Evolutionary conservation across 2,329 filamentous ascomycete species (phyloP).

Genomic region (Gliomastix tumulicola): DNA sequence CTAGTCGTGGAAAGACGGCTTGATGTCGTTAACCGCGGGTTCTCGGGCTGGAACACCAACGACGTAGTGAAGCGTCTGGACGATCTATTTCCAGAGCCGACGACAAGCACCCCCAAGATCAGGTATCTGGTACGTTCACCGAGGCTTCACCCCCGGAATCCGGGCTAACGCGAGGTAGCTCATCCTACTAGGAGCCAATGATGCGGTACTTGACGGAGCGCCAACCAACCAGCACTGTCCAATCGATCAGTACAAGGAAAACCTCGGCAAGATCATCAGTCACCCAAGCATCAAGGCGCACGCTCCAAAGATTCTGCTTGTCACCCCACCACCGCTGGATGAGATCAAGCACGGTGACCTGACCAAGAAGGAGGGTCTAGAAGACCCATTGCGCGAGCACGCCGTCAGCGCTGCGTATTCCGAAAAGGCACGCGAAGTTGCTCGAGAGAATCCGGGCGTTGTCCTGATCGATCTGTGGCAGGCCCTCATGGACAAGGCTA

Average conservation of each 20-base stretch:
- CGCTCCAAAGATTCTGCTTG: constrained; percentile 63
- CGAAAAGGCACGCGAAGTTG: constrained; percentile 57
- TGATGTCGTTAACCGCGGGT: constrained; percentile 83
- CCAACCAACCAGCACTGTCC: constrained; percentile 69
- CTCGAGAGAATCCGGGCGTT: constrained; percentile 58
- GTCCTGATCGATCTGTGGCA: constrained; percentile 74
- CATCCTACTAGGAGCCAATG: constrained; percentile 85
- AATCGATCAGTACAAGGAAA: constrained; percentile 66
- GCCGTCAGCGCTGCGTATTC: constrained; percentile 50
- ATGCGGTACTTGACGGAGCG: constrained; percentile 62
- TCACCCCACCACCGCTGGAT: constrained; percentile 79
- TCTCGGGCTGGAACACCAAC: constrained; percentile 78
- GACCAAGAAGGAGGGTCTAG: constrained; percentile 39
- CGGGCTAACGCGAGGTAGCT: constrained; percentile 38
- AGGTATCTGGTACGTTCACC: constrained; percentile 53
- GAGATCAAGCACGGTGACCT: constrained; percentile 56
- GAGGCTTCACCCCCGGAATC: neutral
- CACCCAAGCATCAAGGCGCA: constrained; percentile 67
- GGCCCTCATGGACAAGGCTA: constrained; percentile 66
- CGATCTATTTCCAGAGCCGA: constrained; percentile 62
- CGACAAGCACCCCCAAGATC: constrained; percentile 48
- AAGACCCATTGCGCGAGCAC: constrained; percentile 33
- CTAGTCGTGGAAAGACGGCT: constrained; percentile 67
- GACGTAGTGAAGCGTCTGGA: constrained; percentile 66
- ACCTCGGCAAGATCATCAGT: constrained; percentile 63